A percentile compares a stretch with the other conserved stretches of the same genome.
Conservation (phyloP, 768 basidiomycete genomes). For the Russula olivacea region DNA sequence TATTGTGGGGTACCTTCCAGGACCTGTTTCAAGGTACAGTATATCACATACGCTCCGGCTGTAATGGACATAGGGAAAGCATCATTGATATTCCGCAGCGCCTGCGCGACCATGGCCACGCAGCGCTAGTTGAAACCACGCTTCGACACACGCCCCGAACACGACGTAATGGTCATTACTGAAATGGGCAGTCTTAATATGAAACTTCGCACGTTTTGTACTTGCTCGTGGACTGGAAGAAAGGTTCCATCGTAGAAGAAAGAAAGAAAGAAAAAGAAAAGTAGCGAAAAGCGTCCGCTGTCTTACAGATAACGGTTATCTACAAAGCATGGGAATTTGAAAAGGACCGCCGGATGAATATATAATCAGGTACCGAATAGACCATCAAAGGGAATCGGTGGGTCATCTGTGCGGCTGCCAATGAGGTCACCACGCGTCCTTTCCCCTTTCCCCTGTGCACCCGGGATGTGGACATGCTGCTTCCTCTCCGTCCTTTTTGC, state of each 20-base stretch:
- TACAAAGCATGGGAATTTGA: background rate
- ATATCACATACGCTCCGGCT: background rate
- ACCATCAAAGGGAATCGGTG: background rate
- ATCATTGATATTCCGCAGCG: background rate
- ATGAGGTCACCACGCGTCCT: background rate
- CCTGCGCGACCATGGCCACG: background rate
- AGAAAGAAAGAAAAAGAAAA: no score
- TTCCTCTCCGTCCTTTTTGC: slow-evolving; percentile 21
- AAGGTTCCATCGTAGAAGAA: no score
- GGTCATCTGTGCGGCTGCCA: background rate
- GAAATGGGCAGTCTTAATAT: background rate
- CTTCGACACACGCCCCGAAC: background rate
- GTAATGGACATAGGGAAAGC: background rate
- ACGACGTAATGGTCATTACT: background rate
- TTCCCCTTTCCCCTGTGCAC: background rate
- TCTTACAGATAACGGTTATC: background rate
- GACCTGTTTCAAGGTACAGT: background rate
- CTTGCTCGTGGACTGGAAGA: background rate
- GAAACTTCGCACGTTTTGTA: background rate
- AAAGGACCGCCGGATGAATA: background rate
- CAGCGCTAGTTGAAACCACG: background rate
- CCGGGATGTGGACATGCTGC: background rate
- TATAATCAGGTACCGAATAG: background rate
- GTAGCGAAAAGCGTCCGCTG: background rate
- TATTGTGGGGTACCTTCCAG: background rate